These are phyloP conservation scores for Aquilaria sinensis DNA, from an alignment of 345 rosid genomes.

Conservation along the genomic window DNA sequence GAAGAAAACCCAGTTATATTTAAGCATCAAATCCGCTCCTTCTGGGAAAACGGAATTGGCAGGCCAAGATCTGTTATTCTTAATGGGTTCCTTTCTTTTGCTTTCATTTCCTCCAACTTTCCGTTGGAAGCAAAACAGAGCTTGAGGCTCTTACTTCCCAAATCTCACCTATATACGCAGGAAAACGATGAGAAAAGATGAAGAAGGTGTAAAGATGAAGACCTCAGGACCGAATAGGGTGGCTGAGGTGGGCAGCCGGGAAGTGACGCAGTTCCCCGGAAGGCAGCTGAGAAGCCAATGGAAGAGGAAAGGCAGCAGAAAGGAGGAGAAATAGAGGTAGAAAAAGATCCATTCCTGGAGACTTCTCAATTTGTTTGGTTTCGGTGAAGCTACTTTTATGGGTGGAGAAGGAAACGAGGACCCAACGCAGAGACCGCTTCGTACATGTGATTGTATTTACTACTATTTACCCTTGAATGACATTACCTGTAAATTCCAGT, in stretches of 20 bases:
- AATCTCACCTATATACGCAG: background rate
- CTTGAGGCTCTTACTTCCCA: no score
- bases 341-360: constrained; percentile 28
- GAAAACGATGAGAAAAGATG: background rate
- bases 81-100: background rate
- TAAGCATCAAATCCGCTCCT: no score
- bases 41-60: no score
- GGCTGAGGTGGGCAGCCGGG: constrained; percentile 26
- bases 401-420: constrained; percentile 26
- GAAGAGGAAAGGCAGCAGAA: constrained; percentile 5
- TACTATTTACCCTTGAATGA: no score
- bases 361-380: constrained; percentile 7
- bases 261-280: constrained; percentile 15
- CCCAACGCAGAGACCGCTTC: background rate
- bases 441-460: background rate
- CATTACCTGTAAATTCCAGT: background rate
- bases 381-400: constrained; percentile 15
- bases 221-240: constrained; percentile 11
- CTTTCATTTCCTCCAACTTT: constrained; percentile 5
- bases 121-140: constrained; percentile 8
- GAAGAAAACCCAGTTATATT: no score
- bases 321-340: constrained; percentile 12
- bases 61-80: no score
- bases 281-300: constrained; percentile 22
- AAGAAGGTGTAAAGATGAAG: constrained; percentile 14